These are phyloP conservation scores for Aspergillus piperis DNA, from an alignment of 2,329 filamentous ascomycete genomes.

Conservation along the genomic window DNA sequence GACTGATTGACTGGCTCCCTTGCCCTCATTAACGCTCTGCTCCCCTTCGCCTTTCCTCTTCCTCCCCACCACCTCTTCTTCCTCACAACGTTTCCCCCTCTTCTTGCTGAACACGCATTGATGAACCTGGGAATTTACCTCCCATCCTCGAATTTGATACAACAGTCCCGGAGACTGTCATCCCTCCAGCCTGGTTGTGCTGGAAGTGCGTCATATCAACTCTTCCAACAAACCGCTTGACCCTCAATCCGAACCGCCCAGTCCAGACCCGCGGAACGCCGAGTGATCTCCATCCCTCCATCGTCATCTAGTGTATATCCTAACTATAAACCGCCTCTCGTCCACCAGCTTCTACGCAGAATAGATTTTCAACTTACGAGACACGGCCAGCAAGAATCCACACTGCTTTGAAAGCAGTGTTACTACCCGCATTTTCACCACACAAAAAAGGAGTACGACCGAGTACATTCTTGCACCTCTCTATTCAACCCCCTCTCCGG, in stretches of 20 bases:
- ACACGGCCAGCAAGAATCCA: background rate
- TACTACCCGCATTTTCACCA: background rate
- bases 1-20: background rate
- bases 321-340: background rate
- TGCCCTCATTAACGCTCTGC: background rate
- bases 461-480: background rate
- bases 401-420: background rate
- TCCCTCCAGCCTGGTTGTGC: background rate
- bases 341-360: background rate
- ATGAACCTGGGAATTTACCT: background rate
- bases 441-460: background rate
- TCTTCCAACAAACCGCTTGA: background rate
- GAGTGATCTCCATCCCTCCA: background rate
- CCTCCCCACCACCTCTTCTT: background rate
- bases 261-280: slow-evolving; percentile 1
- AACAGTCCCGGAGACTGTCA: background rate
- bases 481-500: slow-evolving; percentile 8
- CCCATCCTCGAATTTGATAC: background rate
- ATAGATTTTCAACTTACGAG: background rate
- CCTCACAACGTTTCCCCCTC: background rate
- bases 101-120: background rate
- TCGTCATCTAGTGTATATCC: background rate
- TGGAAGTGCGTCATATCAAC: background rate
- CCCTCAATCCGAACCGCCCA: background rate
- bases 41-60: background rate